These are phyloP conservation scores for Malassezia cuniculi DNA, from an alignment of 1,284 basidiomycete genomes.

Conservation along the genomic window DNA sequence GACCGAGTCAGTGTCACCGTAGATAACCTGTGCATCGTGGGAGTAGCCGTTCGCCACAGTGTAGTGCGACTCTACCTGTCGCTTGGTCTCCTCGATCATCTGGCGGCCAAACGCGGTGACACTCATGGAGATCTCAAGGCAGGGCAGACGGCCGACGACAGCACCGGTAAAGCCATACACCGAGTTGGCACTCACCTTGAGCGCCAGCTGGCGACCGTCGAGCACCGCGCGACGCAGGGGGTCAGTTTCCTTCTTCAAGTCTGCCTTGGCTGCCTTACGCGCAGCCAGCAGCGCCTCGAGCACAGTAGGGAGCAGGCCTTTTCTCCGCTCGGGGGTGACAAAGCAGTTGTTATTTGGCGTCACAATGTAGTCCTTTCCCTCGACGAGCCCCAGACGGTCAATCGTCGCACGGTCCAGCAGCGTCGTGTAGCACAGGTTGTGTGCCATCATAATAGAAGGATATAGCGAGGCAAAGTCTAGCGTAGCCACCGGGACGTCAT, in stretches of 20 bases:
- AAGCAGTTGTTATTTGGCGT: conserved; percentile 45
- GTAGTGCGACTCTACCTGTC: conserved; percentile 35
- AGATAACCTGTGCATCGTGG: conserved; percentile 42
- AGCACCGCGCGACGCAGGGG: conserved; percentile 43
- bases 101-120: conserved; percentile 44
- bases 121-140: conserved; percentile 44
- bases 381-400: conserved; percentile 33
- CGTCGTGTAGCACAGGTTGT: conserved; percentile 45
- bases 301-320: conserved; percentile 40
- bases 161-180: conserved; percentile 45
- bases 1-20: conserved; percentile 45
- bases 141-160: conserved; percentile 42
- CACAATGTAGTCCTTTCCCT: conserved; percentile 37
- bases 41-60: conserved; percentile 43
- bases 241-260: conserved; percentile 44
- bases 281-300: conserved; percentile 39
- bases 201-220: conserved; percentile 42
- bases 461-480: conserved; percentile 45
- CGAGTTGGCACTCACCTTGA: conserved; percentile 44
- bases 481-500: conserved; percentile 41
- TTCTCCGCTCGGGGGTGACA: conserved; percentile 31
- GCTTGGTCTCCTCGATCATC: conserved; percentile 44
- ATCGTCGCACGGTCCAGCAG: conserved; percentile 39
- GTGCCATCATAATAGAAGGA: conserved; percentile 45
- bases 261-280: conserved; percentile 42